Conservation (phyloP, 2,329 filamentous ascomycete genomes). For the Cryphonectria radicalis region DNA sequence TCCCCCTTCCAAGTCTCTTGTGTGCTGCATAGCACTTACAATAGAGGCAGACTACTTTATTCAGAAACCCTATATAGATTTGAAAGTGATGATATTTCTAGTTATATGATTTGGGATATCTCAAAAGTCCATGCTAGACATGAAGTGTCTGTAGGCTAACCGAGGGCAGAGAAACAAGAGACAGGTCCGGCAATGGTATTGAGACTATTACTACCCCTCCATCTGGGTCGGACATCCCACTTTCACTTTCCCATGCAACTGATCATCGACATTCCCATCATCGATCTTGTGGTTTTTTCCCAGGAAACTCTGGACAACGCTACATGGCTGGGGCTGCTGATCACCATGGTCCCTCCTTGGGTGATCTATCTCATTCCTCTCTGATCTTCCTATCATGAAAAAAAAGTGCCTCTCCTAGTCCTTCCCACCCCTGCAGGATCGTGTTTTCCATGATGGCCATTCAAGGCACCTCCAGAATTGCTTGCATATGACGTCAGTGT, state of each 20-base stretch:
- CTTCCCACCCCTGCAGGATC: background rate
- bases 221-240: slow-evolving; percentile 14
- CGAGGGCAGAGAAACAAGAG: background rate
- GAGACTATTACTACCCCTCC: slow-evolving; percentile 10
- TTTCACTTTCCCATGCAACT: slow-evolving; percentile 17
- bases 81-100: background rate
- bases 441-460: background rate
- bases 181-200: background rate
- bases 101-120: too few relatives aligned
- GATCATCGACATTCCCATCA: slow-evolving; percentile 8
- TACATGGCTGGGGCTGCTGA: background rate
- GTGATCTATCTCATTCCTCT: background rate
- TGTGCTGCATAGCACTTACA: background rate
- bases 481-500: background rate
- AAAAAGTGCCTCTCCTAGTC: background rate
- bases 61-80: background rate
- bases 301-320: background rate
- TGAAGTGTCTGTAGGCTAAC: background rate
- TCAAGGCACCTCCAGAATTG: background rate
- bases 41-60: background rate
- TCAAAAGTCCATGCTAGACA: background rate
- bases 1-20: background rate
- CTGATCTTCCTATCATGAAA: background rate
- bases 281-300: background rate
- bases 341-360: slow-evolving; percentile 6